A percentile compares a stretch with the other conserved stretches of the same genome.
These are phyloP conservation scores for Cystobasidium ongulense DNA, from an alignment of 768 basidiomycete species.

Conservation along the genomic window DNA sequence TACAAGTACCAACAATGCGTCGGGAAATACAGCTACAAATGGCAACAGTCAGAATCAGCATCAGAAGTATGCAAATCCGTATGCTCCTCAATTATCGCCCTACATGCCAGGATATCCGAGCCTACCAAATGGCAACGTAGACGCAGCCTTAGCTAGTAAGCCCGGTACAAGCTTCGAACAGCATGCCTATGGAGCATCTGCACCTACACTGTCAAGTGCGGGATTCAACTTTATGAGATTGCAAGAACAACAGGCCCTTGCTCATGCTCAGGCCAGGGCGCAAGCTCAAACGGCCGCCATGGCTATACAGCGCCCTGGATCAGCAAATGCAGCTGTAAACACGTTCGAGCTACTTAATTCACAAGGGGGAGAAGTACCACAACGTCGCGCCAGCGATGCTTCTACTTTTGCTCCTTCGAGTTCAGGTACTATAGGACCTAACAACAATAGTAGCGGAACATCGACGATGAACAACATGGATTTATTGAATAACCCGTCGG, in stretches of 20 bases:
- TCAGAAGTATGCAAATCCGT: background rate
- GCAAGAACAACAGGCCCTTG: background rate
- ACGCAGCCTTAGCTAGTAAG: background rate
- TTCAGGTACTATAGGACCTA: background rate
- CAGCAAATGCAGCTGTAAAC: background rate
- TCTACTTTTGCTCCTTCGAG: constrained; percentile 13
- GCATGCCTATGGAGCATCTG: background rate
- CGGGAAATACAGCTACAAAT: background rate
- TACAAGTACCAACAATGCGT: background rate
- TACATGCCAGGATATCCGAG: background rate
- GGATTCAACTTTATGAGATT: background rate
- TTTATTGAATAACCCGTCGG: background rate
- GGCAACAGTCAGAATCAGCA: background rate
- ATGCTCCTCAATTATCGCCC: background rate
- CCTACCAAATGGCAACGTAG: background rate
- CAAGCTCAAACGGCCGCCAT: background rate
- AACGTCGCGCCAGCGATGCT: background rate
- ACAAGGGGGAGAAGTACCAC: background rate
- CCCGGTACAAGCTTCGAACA: background rate
- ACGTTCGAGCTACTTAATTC: background rate
- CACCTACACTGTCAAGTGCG: background rate
- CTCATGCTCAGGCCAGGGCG: background rate
- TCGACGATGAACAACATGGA: background rate
- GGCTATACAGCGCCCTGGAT: background rate
- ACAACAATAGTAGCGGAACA: background rate